phyloP scores from a whole-genome alignment of 164 flowering plant species.

The Malania oleifera region DNA sequence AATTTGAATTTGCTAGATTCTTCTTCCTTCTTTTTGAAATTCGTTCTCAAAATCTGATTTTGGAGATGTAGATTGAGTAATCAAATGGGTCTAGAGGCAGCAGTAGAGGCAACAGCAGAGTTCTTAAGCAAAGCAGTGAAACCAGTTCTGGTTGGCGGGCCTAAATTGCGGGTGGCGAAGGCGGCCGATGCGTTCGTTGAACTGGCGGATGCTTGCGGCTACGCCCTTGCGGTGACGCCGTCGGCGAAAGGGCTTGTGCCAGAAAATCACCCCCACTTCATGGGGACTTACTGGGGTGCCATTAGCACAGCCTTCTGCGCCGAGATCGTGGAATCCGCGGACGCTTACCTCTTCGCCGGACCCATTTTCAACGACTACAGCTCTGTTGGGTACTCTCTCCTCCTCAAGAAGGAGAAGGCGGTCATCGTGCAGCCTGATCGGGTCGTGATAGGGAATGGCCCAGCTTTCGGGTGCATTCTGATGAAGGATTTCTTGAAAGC shows the following conservation, averaged over 20 bases:
- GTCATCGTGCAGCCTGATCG: slow-evolving; percentile 80
- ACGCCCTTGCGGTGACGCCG: slow-evolving; percentile 78
- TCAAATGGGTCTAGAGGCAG: slow-evolving; percentile 60
- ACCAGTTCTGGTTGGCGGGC: slow-evolving; percentile 83
- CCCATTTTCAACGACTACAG: slow-evolving; percentile 89
- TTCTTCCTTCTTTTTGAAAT: background rate
- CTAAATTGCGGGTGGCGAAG: slow-evolving; percentile 63
- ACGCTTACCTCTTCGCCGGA: slow-evolving; percentile 80
- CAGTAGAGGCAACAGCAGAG: slow-evolving; percentile 79
- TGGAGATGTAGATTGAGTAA: slow-evolving; percentile 50
- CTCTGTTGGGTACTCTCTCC: slow-evolving; percentile 84
- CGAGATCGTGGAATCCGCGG: slow-evolving; percentile 88
- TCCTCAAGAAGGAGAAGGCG: slow-evolving; percentile 81
- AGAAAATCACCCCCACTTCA: slow-evolving; percentile 64
- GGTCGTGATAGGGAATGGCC: slow-evolving; percentile 67
- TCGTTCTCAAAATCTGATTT: slow-evolving; percentile 26
- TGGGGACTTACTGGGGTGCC: slow-evolving; percentile 90
- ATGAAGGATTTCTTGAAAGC: slow-evolving; percentile 71
- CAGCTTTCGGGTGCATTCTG: slow-evolving; percentile 66
- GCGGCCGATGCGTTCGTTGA: slow-evolving; percentile 63
- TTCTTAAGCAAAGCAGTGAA: slow-evolving; percentile 86
- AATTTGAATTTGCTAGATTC: too few relatives aligned
- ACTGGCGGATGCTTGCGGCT: slow-evolving; percentile 72
- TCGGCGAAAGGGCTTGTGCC: slow-evolving; percentile 78
- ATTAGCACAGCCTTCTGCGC: slow-evolving; percentile 80